Evolutionary conservation across 1,139 yeast species (phyloP).

Genomic region (Sugiyamaella neomexicana): DNA sequence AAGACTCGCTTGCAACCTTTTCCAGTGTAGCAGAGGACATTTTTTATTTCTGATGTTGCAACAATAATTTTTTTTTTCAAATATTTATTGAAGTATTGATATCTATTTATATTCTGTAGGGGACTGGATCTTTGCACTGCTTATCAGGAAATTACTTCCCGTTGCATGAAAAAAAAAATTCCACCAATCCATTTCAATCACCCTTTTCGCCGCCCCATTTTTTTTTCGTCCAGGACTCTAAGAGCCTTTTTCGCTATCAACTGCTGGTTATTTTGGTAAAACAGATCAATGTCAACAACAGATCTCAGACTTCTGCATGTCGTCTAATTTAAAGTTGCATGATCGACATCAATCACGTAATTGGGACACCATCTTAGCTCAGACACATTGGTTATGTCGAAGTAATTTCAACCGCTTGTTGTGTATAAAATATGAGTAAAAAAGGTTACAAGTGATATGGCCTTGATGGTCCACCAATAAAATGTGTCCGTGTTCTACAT

Average conservation of each 20-base stretch:
- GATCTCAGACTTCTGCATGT: not conserved
- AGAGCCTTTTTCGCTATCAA: not conserved
- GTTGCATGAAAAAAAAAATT: not conserved
- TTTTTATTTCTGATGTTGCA: not conserved
- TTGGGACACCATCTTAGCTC: not conserved
- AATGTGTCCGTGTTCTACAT: too few species aligned
- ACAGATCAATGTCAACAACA: not conserved
- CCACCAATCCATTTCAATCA: not conserved
- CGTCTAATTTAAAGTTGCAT: not conserved
- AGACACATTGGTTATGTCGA: too few species aligned
- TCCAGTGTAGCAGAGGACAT: not conserved
- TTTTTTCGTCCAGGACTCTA: not conserved
- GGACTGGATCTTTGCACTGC: not conserved
- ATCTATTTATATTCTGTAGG: not conserved
- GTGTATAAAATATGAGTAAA: too few species aligned
- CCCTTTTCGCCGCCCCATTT: not conserved
- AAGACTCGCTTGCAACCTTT: not conserved
- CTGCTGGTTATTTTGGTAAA: not conserved
- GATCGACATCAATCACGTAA: not conserved
- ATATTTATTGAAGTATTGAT: not conserved
- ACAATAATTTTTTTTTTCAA: too few species aligned
- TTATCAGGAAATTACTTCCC: not conserved
- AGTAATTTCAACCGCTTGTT: too few species aligned
- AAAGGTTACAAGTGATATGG: too few species aligned
- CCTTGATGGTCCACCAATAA: too few species aligned